Base-by-base conservation (phyloP, 179 eudicot species). In the Camellia oleifera region DNA sequence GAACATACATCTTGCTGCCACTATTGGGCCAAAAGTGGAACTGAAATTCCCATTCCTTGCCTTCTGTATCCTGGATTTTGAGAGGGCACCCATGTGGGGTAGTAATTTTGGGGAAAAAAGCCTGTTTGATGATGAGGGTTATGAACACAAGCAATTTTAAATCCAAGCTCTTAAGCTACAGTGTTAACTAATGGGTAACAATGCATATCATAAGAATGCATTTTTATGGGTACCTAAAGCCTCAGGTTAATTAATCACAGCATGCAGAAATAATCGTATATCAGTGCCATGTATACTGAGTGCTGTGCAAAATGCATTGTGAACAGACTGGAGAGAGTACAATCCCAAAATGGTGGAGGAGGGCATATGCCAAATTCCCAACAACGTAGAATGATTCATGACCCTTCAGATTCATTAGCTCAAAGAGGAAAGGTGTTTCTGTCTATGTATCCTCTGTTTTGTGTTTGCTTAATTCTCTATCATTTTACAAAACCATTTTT, bases 1-100 rank as follows among this genome's bases (percentile, higher is more conserved):
- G 72, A 67, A 86, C 82, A 75, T 85, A 86, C 72, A 83, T 80
- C 79, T 79, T 85, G 82, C 81, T 82, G 64, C 83, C 78, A 80
- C 79, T 20, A 78, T 76, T 84, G 42, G 74, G 78, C 90, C 90
- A 84, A 61, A 82, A 84, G 14, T 85, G 77, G 84, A 82, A 82
- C 52, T 72, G 80, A 74, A 88, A 80, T 17, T 63, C 83, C 90
- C 88, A 88, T 45, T 82, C 86, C 70, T 76, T 86, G 72, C 85
- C 87, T 44, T 86, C 86, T 8, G 82, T 80, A 72, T 88, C 90
- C 75, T 44, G 80, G 74, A 88, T 78, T 65, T 78, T 78, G 52
- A 88, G 52, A 65, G 68, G 83, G 17, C 79, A 72, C 26, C 88
- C 88, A 58, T 63, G 71, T 32, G 83, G 77, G 45, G 73, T 75